Conservation (phyloP, 1,284 basidiomycete species). For the Ganoderma leucocontextum region DNA sequence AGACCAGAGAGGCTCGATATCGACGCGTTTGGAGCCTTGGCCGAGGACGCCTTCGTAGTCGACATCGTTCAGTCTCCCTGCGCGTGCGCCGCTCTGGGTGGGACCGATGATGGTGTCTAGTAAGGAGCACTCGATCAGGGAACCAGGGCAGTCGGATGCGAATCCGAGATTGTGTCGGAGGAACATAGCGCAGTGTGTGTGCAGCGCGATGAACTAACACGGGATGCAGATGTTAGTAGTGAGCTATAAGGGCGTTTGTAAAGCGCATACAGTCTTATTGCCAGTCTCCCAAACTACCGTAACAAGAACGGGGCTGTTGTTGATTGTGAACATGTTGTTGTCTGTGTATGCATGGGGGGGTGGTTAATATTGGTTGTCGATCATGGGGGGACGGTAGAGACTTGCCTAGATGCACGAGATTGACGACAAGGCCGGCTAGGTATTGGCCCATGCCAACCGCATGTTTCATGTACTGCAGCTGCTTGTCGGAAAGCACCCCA, state of each 20-base stretch:
- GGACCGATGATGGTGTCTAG: slow-evolving; percentile 35
- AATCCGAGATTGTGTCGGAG: slow-evolving; percentile 30
- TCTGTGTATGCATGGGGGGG: slow-evolving; percentile 12
- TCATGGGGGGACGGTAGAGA: neutral
- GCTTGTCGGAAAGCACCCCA: slow-evolving; percentile 32
- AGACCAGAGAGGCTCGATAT: slow-evolving; percentile 36
- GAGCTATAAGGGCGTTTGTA: neutral
- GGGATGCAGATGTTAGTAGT: neutral
- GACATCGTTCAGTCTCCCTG: slow-evolving; percentile 32
- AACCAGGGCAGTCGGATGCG: slow-evolving; percentile 15
- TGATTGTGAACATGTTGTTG: slow-evolving; percentile 22
- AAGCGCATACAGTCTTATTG: slow-evolving; percentile 20
- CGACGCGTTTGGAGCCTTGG: slow-evolving; percentile 30
- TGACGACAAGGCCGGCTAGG: slow-evolving; percentile 20
- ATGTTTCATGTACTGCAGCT: slow-evolving; percentile 32
- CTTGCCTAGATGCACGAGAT: slow-evolving; percentile 19
- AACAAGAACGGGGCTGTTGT: slow-evolving; percentile 11
- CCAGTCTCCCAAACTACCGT: slow-evolving; percentile 27
- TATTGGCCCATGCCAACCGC: slow-evolving; percentile 29
- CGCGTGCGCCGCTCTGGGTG: slow-evolving; percentile 20
- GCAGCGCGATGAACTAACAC: slow-evolving; percentile 31
- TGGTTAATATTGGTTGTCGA: neutral
- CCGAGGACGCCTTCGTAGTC: slow-evolving; percentile 35
- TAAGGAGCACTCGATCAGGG: slow-evolving; percentile 27
- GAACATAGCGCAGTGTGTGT: slow-evolving; percentile 31